Evolutionary conservation across 805 yeast genomes (phyloP).

Genomic region (Candida krabiensis): DNA sequence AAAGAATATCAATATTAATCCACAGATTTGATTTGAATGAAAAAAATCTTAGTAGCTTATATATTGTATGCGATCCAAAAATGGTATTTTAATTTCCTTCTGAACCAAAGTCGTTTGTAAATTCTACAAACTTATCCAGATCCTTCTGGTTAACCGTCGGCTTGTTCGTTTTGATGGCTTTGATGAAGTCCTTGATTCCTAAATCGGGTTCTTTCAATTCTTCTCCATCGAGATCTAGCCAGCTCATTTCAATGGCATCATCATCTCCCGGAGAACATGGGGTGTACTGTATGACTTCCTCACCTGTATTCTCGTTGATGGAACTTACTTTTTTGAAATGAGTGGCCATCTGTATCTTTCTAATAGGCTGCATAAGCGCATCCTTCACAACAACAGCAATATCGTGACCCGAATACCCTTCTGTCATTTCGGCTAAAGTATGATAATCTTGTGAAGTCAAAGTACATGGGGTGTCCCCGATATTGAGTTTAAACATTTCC

Average conservation of each 20-base stretch:
- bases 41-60: too few species aligned
- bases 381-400: constrained; percentile 95
- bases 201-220: constrained; percentile 88
- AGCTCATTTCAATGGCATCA: constrained; percentile 83
- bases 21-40: too few species aligned
- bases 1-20: too few species aligned
- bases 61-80: too few species aligned
- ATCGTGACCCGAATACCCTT: constrained; percentile 97
- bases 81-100: constrained; percentile 78
- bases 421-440: constrained; percentile 87
- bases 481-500: constrained; percentile 90
- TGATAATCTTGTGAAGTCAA: constrained; percentile 72
- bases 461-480: constrained; percentile 85
- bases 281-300: constrained; percentile 51
- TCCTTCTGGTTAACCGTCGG: constrained; percentile 93
- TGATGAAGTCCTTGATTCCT: constrained; percentile 87
- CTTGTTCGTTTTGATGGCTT: constrained; percentile 86
- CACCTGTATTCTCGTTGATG: constrained; percentile 37
- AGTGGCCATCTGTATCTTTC: constrained; percentile 93
- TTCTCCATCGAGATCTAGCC: constrained; percentile 90
- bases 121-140: constrained; percentile 76
- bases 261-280: constrained; percentile 98
- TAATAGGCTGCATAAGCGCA: constrained; percentile 96
- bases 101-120: constrained; percentile 94
- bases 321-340: constrained; percentile 72